phyloP scores from a whole-genome alignment of 257 asterid genomes.

The Echium plantagineum region DNA sequence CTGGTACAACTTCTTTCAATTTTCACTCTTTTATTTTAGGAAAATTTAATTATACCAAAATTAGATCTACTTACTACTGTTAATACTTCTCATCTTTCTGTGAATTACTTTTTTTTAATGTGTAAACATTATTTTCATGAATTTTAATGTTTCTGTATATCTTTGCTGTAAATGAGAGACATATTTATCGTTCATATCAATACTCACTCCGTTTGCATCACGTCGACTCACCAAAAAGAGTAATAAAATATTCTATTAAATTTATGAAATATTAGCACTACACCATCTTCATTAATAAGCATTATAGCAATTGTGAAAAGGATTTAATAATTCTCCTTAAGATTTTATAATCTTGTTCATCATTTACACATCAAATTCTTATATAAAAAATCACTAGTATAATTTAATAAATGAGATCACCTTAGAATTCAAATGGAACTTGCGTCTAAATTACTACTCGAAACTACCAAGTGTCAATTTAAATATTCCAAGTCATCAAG shows the following conservation, averaged over 20 bases:
- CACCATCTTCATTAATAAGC: too few relatives aligned
- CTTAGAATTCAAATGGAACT: neutral
- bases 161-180: too few relatives aligned
- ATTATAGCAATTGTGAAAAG: too few relatives aligned
- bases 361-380: too few relatives aligned
- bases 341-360: too few relatives aligned
- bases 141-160: too few relatives aligned
- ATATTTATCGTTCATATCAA: too few relatives aligned
- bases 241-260: too few relatives aligned
- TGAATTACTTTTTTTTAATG: neutral
- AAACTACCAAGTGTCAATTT: neutral
- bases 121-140: neutral
- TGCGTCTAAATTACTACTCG: neutral
- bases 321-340: too few relatives aligned
- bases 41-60: too few relatives aligned
- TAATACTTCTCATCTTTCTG: neutral
- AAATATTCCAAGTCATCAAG: neutral
- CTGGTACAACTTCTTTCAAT: slow-evolving; percentile 15
- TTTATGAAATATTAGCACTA: too few relatives aligned
- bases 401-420: too few relatives aligned
- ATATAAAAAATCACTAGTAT: neutral
- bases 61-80: neutral
- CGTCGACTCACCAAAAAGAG: neutral
- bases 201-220: neutral
- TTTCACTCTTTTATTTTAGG: neutral